Base-by-base conservation (phyloP, 805 yeast genomes). In the Kazachstania psychrophila region DNA sequence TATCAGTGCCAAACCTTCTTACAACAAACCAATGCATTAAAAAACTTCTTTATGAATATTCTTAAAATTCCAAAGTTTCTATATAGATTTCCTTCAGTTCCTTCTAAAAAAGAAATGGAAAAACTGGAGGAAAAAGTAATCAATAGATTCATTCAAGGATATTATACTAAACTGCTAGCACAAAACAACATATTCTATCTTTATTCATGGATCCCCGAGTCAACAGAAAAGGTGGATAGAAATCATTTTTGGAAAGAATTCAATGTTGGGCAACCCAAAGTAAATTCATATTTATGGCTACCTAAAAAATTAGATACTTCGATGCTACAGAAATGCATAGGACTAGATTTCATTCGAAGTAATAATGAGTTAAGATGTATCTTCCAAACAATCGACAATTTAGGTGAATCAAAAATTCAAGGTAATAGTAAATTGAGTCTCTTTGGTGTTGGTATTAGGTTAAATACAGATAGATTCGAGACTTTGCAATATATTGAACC, bases 401-500 rank as follows among this genome's bases (percentile, higher is more conserved):
- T 20, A 10, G 23, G 10, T 20, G 23, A 20, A 7, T 7, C 10
- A 20, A 20, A 7, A 20, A 7, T 20, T 6, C 6, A 10, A 20
- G 10, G 9, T 20, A 20, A 10, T 20, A 20, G 10, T 20, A 6
- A 10, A 20, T 20, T 20, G 15, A 11, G 9, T 10, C 16, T 13
- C 12, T 22, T 19, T 20, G 17, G 16, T 6, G 11, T 37, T 8
- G 40, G 38, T 4, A 25, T 40, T 7, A 31, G 39, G 10, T 20
- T 33, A 8, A 30, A 33, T n/a, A 33, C 32, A 9, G 14, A 17
- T 19, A 26, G 26, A 5, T 17, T 31, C 13, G 20, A 31, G 2
- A 31, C 29, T 1, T 15, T 29, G 8, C 17, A 29, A 9, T 34
- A 42, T 17, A 44, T 54, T 4, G 51, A 49, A 29, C 44, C 55